These are phyloP conservation scores for Pythium chondricola DNA, from an alignment of 352 stramenopile genomes.

Conservation along the genomic window DNA sequence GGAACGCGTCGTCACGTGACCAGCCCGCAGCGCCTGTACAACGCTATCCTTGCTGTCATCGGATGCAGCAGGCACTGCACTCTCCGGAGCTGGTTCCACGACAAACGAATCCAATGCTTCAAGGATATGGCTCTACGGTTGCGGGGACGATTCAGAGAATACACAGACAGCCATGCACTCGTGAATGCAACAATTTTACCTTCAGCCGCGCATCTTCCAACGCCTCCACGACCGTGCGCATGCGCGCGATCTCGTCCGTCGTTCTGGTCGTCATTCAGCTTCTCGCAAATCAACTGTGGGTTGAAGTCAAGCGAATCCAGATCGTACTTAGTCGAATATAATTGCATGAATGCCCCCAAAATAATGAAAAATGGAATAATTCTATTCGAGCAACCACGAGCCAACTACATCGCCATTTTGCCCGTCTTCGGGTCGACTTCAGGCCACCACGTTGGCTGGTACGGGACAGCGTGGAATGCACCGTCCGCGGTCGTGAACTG, in stretches of 20 bases:
- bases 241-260: constrained; percentile 7
- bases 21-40: constrained; percentile 31
- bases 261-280: constrained; percentile 3
- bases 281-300: constrained; percentile 15
- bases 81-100: background rate
- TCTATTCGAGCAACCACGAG: background rate
- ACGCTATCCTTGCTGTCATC: constrained; percentile 42
- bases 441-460: constrained; percentile 72
- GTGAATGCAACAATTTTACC: too few species aligned
- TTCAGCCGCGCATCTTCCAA: constrained; percentile 12
- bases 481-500: constrained; percentile 63
- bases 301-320: background rate
- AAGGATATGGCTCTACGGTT: constrained; percentile 80
- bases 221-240: constrained; percentile 13
- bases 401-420: constrained; percentile 57
- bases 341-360: background rate
- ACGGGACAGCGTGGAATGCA: constrained; percentile 62
- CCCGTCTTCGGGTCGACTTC: constrained; percentile 58
- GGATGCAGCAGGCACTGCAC: constrained; percentile 4
- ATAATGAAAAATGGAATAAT: background rate
- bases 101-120: constrained; percentile 47
- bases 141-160: too few species aligned
- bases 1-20: constrained; percentile 35
- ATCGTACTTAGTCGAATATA: constrained; percentile 12
- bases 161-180: too few species aligned